phyloP scores from a whole-genome alignment of 306 rosid species.

The Vicia sativa region DNA sequence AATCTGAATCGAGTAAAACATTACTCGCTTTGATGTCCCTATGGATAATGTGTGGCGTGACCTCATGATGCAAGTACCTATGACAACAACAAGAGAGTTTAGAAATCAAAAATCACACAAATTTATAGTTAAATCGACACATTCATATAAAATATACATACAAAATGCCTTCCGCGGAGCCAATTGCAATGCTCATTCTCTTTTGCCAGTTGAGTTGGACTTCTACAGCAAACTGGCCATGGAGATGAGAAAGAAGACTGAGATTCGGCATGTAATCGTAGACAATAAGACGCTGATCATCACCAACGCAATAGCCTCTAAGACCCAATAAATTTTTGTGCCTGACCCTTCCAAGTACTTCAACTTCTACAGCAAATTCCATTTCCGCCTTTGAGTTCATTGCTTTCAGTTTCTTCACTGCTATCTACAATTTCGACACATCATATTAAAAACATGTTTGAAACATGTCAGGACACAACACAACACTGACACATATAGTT shows the following conservation, averaged over 20 bases:
- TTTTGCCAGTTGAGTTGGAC: slow-evolving; percentile 70
- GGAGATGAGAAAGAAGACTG: slow-evolving; percentile 87
- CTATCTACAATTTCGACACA: slow-evolving; percentile 55
- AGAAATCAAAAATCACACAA: not conserved
- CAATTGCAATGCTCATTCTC: slow-evolving; percentile 79
- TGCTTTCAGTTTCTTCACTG: slow-evolving; percentile 87
- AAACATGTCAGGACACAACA: not conserved
- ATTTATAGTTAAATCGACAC: not conserved
- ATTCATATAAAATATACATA: slow-evolving; percentile 13
- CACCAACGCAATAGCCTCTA: slow-evolving; percentile 80
- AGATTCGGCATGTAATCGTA: slow-evolving; percentile 96
- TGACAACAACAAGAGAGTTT: not conserved
- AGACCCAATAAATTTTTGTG: slow-evolving; percentile 86
- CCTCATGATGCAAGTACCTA: slow-evolving; percentile 87
- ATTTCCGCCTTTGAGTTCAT: slow-evolving; percentile 89
- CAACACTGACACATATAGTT: not conserved
- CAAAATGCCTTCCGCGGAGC: slow-evolving; percentile 83
- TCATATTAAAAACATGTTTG: not conserved
- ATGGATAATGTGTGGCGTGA: slow-evolving; percentile 82
- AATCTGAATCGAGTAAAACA: slow-evolving; percentile 72
- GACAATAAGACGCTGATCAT: slow-evolving; percentile 80
- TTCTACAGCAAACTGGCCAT: slow-evolving; percentile 69
- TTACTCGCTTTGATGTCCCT: slow-evolving; percentile 90
- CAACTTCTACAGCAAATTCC: slow-evolving; percentile 97
- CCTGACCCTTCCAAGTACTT: slow-evolving; percentile 88